Percentiles rank a stretch among this genome's conserved stretches.
Conservation (phyloP, 192 early-diverging fungal genomes). For the Backusella sp. region DNA sequence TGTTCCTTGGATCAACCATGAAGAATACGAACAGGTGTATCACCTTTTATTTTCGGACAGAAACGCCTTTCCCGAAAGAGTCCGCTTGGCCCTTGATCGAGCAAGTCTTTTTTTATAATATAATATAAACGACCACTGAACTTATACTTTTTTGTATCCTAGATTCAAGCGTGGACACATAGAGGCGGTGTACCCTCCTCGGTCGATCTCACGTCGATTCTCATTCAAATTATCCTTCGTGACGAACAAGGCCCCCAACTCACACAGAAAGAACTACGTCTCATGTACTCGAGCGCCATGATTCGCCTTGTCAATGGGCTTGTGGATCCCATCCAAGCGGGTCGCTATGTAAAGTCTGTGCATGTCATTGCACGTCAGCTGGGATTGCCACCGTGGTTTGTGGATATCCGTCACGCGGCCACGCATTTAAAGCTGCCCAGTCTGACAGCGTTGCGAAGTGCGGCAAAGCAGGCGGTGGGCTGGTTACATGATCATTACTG, state of each 20-base stretch:
- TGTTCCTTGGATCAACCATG: slow-evolving; percentile 58
- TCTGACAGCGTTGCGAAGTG: slow-evolving; percentile 51
- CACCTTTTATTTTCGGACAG: slow-evolving; percentile 48
- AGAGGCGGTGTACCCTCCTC: slow-evolving; percentile 68
- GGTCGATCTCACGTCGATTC: slow-evolving; percentile 60
- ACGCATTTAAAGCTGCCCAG: slow-evolving; percentile 66
- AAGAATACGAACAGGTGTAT: slow-evolving; percentile 61
- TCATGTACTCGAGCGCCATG: slow-evolving; percentile 46
- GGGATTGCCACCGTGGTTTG: slow-evolving; percentile 64
- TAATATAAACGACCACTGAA: not conserved
- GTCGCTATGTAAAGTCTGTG: slow-evolving; percentile 54
- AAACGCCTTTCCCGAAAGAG: slow-evolving; percentile 16
- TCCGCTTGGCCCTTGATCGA: slow-evolving; percentile 52
- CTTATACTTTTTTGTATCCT: not conserved
- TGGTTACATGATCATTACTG: slow-evolving; percentile 38
- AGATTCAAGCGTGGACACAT: slow-evolving; percentile 71
- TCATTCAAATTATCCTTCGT: slow-evolving; percentile 55
- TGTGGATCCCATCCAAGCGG: slow-evolving; percentile 55
- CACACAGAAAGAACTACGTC: slow-evolving; percentile 46
- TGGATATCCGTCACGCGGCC: slow-evolving; percentile 63
- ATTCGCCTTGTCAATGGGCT: slow-evolving; percentile 61
- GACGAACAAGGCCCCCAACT: slow-evolving; percentile 44
- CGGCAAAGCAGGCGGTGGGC: slow-evolving; percentile 26
- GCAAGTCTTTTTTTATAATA: slow-evolving; percentile 34
- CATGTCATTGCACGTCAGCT: slow-evolving; percentile 46